Evolutionary conservation across 768 basidiomycete genomes (phyloP).

Genomic region (Hypholoma fasciculare): DNA sequence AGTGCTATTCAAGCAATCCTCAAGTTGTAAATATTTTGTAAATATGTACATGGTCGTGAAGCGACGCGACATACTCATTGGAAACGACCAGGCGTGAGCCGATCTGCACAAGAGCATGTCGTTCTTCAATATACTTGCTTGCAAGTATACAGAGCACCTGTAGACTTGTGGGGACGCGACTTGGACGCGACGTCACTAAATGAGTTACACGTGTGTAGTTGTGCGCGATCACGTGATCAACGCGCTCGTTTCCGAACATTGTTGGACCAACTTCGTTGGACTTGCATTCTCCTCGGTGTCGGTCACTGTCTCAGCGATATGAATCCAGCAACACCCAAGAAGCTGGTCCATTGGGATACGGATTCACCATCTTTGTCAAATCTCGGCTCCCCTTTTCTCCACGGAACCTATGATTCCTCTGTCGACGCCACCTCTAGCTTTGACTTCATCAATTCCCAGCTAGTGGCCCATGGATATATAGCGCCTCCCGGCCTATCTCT

Average conservation of each 20-base stretch:
- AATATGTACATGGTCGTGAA: too few relatives aligned
- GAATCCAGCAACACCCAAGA: conserved; percentile 35
- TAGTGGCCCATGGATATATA: conserved; percentile 79
- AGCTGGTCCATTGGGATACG: conserved; percentile 53
- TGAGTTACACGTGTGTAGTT: too few relatives aligned
- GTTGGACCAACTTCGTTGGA: background rate
- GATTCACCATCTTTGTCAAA: conserved; percentile 43
- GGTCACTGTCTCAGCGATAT: background rate
- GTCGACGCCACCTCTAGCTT: conserved; percentile 59
- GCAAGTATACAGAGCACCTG: too few relatives aligned
- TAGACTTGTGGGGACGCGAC: too few relatives aligned
- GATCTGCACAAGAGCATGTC: too few relatives aligned
- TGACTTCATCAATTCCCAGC: conserved; percentile 80
- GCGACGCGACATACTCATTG: too few relatives aligned
- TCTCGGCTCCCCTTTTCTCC: conserved; percentile 43
- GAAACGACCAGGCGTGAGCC: too few relatives aligned
- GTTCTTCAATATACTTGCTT: too few relatives aligned
- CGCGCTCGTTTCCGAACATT: background rate
- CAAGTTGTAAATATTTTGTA: too few relatives aligned
- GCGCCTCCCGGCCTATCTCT: conserved; percentile 64
- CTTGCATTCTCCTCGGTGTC: background rate
- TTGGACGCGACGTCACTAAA: too few relatives aligned
- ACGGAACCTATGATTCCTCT: conserved; percentile 47
- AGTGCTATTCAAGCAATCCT: too few relatives aligned
- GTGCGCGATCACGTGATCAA: too few relatives aligned